Conservation (phyloP, 2,329 filamentous ascomycete species). For the Dactylellina cionopaga region DNA sequence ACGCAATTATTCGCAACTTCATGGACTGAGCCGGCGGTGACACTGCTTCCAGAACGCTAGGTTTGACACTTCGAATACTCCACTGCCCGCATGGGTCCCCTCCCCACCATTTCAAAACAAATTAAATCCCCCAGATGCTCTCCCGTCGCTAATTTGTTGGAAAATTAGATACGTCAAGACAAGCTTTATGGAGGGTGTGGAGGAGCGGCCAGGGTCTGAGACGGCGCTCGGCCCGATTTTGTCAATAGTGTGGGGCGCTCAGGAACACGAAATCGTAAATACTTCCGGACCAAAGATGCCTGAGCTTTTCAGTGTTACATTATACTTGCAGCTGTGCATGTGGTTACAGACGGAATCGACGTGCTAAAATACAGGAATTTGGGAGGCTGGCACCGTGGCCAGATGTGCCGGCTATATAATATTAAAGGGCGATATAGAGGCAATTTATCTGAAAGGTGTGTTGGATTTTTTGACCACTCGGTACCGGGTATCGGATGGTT, state of each 20-base stretch:
- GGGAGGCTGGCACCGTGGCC: no score
- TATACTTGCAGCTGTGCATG: no score
- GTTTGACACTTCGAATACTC: background rate
- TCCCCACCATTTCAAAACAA: conserved; percentile 22
- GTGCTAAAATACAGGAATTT: no score
- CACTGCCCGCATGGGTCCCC: background rate
- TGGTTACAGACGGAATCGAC: no score
- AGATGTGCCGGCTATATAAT: no score
- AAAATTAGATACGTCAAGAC: conserved; percentile 9
- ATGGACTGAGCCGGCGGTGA: background rate
- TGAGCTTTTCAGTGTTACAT: no score
- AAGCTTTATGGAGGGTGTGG: conserved; percentile 40
- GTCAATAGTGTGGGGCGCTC: conserved; percentile 20
- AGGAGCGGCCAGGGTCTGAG: conserved; percentile 19
- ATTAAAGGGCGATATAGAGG: no score
- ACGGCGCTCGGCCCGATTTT: conserved; percentile 48
- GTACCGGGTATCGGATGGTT: no score
- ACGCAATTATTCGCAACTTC: no score
- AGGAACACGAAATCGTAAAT: conserved; percentile 5
- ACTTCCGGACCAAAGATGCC: background rate
- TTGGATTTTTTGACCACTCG: no score
- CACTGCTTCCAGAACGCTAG: background rate
- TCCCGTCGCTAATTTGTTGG: conserved; percentile 25
- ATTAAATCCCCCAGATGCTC: background rate
- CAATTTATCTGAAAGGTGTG: no score